Base-by-base conservation (phyloP, 1,284 basidiomycete species). In the Thecaphora frezii region DNA sequence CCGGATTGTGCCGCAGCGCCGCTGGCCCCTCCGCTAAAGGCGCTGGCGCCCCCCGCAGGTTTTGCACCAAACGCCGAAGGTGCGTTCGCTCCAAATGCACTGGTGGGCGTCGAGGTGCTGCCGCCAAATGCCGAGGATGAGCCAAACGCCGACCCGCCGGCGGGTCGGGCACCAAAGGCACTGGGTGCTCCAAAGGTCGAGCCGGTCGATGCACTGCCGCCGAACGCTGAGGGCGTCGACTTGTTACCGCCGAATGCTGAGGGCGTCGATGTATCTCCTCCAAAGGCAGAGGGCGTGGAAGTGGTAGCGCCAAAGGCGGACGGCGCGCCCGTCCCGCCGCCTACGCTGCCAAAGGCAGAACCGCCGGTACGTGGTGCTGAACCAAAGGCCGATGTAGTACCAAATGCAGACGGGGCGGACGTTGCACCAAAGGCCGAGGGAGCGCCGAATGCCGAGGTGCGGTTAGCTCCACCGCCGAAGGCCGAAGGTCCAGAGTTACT, bases 1-100 rank as follows among this genome's bases (percentile, higher is more conserved):
- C 49, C 52, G 12, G 53, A 14, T 16, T 19, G 14, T 19, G 47
- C 18, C 3, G 37, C 2, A 3, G 30, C 14, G 37, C 18, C n/a
- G 7, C 9, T 7, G 37, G 7, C 19, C 14, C 9, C 19, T 23
- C 39, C 39, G 5, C 39, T 21, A 21, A 41, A 41, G 14, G 39
- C 39, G 39, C 5, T 13, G 38, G 33, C 12, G 37, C 30, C 8
- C 46, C 46, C 33, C 1, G 48, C 19, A 14, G 51, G 22, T 4
- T 48, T 45, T 0, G 55, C 54, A 8, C 60, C 55, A 18, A 65
- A 65, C 3, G 60, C 56, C 14, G 51, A 51, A 16, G 51, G 46
- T n/a, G 51, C 42, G 14, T 21, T 40, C 3, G n/a, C 24, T 19
- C 24, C 42, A 44, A 44, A 44, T 16, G 42, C 42, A 9, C 24